phyloP scores from a whole-genome alignment of 495 filamentous ascomycete species.

The Penicillium cinerascens region DNA sequence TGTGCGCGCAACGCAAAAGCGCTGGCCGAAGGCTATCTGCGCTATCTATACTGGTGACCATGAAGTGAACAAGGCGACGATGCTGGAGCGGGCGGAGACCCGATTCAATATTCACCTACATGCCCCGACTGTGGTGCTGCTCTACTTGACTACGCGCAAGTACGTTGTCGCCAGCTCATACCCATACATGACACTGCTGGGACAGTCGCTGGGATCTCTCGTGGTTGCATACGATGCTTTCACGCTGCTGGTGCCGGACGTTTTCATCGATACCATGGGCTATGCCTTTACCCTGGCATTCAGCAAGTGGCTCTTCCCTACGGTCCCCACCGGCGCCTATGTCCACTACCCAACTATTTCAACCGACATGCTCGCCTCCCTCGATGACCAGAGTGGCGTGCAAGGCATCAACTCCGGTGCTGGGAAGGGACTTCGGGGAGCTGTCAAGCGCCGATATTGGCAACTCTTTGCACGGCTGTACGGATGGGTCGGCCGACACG shows the following conservation, averaged over 20 bases:
- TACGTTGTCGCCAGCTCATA: conserved; percentile 81
- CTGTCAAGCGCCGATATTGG: conserved; percentile 79
- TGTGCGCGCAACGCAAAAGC: conserved; percentile 82
- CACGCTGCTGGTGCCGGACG: conserved; percentile 81
- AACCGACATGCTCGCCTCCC: conserved; percentile 90
- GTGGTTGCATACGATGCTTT: conserved; percentile 92
- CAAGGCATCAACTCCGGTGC: conserved; percentile 82
- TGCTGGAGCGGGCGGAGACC: conserved; percentile 74
- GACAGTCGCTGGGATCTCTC: conserved; percentile 84
- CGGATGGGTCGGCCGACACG: conserved; percentile 69
- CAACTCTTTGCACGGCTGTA: conserved; percentile 77
- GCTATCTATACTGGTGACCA: conserved; percentile 94
- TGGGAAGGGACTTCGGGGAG: conserved; percentile 64
- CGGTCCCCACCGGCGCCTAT: conserved; percentile 84
- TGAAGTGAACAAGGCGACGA: conserved; percentile 72
- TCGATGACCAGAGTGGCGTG: conserved; percentile 60
- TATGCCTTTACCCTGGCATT: conserved; percentile 88
- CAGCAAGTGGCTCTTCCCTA: conserved; percentile 75
- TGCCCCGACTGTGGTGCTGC: conserved; percentile 74
- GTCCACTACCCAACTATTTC: conserved; percentile 98
- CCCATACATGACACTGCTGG: conserved; percentile 90
- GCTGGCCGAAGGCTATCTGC: conserved; percentile 84
- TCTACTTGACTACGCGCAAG: conserved; percentile 83
- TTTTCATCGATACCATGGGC: conserved; percentile 97
- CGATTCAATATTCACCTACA: conserved; percentile 93